These are phyloP conservation scores for Trichophyton equinum DNA, from an alignment of 2,329 filamentous ascomycete genomes.

Conservation along the genomic window DNA sequence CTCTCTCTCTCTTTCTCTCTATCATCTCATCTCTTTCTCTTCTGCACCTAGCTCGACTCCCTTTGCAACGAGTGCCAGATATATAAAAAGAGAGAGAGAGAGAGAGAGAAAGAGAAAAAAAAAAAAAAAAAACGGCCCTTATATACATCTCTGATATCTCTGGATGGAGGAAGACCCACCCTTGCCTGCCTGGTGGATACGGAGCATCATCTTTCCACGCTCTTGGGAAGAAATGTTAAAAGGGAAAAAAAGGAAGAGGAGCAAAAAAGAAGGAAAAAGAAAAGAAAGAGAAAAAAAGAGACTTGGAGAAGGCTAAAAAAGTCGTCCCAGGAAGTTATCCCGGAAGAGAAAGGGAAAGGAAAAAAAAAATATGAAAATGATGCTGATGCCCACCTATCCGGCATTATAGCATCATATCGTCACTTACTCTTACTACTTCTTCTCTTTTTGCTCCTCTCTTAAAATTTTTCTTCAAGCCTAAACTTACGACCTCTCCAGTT, in stretches of 20 bases:
- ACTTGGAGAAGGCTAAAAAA: neutral
- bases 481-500: constrained; percentile 4
- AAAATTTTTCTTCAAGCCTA: constrained; percentile 4
- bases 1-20: neutral
- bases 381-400: neutral
- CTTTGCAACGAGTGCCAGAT: neutral
- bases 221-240: constrained; percentile 1
- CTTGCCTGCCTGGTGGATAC: constrained; percentile 8
- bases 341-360: neutral
- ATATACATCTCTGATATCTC: neutral
- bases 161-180: constrained; percentile 8
- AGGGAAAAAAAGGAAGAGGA: neutral
- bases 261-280: neutral
- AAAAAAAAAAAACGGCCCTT: neutral
- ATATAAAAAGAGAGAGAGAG: too few species aligned
- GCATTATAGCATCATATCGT: neutral
- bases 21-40: neutral
- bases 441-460: too few species aligned
- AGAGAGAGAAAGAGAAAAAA: too few species aligned
- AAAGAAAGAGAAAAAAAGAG: neutral
- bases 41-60: neutral
- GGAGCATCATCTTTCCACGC: constrained; percentile 7
- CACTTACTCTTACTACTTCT: neutral
- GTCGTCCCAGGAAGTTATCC: neutral
- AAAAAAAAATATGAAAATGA: too few species aligned